Evolutionary conservation across 208 protist genomes (phyloP).

Genomic region (Jaenimonas drosophilae): DNA sequence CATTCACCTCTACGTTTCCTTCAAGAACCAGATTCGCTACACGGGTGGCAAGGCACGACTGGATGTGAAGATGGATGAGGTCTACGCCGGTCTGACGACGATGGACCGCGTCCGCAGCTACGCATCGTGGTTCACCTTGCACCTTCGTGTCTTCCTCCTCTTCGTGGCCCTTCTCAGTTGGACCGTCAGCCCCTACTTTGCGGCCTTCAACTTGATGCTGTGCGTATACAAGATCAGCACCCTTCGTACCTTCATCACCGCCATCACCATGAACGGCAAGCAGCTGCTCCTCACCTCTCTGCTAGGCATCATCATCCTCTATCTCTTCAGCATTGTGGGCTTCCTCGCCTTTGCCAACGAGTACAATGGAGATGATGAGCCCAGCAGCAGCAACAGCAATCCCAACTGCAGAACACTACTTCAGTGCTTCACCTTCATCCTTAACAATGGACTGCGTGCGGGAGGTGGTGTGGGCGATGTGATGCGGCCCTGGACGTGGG

Average conservation of each 20-base stretch:
- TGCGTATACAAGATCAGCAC: slow-evolving; percentile 64
- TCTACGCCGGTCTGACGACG: slow-evolving; percentile 28
- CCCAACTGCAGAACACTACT: slow-evolving; percentile 55
- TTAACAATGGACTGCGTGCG: slow-evolving; percentile 62
- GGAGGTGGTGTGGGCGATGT: slow-evolving; percentile 77
- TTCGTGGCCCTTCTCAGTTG: slow-evolving; percentile 48
- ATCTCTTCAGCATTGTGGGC: slow-evolving; percentile 77
- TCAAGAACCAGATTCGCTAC: slow-evolving; percentile 49
- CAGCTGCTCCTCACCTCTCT: slow-evolving; percentile 56
- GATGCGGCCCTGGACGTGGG: slow-evolving; percentile 58
- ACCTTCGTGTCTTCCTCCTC: slow-evolving; percentile 44
- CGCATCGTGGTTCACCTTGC: slow-evolving; percentile 28
- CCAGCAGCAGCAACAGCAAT: slow-evolving; percentile 1
- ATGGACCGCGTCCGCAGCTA: slow-evolving; percentile 28
- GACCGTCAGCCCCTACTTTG: slow-evolving; percentile 54
- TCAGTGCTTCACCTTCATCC: slow-evolving; percentile 66
- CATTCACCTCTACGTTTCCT: slow-evolving; percentile 37
- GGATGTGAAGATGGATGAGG: slow-evolving; percentile 37
- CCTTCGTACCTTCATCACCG: slow-evolving; percentile 60
- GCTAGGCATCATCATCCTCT: slow-evolving; percentile 65
- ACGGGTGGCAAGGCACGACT: slow-evolving; percentile 20
- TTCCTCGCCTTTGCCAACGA: slow-evolving; percentile 42
- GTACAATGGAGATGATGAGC: slow-evolving; percentile 33
- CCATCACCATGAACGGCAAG: slow-evolving; percentile 75
- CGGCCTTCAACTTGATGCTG: slow-evolving; percentile 61